Evolutionary conservation across 106 monocot genomes (phyloP), one percentile per base, ranked within the genome.

Genomic region (Posidonia australis): DNA sequence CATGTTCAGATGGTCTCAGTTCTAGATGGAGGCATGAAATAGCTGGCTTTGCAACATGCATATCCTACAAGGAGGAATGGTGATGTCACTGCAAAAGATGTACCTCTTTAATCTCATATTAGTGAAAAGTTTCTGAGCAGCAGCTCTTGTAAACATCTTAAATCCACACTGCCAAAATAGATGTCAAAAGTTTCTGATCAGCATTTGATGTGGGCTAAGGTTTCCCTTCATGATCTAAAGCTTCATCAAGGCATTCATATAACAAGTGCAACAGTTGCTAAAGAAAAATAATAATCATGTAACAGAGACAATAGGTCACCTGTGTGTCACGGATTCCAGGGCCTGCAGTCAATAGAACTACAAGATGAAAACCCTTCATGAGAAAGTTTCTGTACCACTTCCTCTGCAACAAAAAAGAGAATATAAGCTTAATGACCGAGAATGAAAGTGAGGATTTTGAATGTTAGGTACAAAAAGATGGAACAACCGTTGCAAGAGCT

Each of bases 301-400:
- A 30, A 20, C 11, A 28, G 16, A 28, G 26, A 58, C 28, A 58
- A 29, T 10, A 23, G 51, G 53, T 54, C 67, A 98, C 98, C 85
- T 98, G 98, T 61, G 98, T 91, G 67, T 98, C 98, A 43, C 85
- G 80, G 46, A 98, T 91, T 72, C 98, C 98, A n/a, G 83, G 74
- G 52, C 98, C 98, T 14, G 91, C 98, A 65, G 98, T 69, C 60
- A 91, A 66, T 67, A 91, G 71, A 73, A 98, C 98, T 30, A 98
- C 79, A 23, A 91, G 74, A 81, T 91, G 98, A 75, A 98, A 98
- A 46, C 98, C 98, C 73, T 98, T 98, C 98, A 91, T 98, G 46
- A 98, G 87, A 77, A 98, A 68, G 55, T 98, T 98, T 49, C 91
- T 55, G 67, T 87, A 87, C 98, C 98, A 98, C 62, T 87, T 98